phyloP scores from a whole-genome alignment of 331 rosid species.

The Prunus yedoensis region DNA sequence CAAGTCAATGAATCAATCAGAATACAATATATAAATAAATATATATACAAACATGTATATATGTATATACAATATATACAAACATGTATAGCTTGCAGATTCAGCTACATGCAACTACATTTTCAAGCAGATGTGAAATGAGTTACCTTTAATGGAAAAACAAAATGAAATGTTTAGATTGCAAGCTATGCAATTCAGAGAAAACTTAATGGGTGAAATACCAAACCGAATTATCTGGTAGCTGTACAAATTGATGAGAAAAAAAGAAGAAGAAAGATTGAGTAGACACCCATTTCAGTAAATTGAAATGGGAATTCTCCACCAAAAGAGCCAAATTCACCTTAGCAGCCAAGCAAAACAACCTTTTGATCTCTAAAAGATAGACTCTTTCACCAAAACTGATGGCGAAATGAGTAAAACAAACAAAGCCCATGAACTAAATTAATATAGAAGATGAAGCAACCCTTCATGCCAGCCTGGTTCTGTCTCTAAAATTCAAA shows the following conservation, averaged over 20 bases:
- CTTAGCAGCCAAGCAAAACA: slow-evolving; percentile 47
- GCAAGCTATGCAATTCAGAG: neutral
- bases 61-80: neutral
- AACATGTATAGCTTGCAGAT: neutral
- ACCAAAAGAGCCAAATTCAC: slow-evolving; percentile 19
- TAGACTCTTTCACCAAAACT: slow-evolving; percentile 38
- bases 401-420: slow-evolving; percentile 26
- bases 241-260: neutral
- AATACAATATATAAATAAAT: neutral
- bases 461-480: slow-evolving; percentile 12
- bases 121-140: neutral
- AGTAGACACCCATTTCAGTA: neutral
- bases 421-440: slow-evolving; percentile 9
- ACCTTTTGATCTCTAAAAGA: slow-evolving; percentile 22
- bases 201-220: neutral
- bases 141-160: neutral
- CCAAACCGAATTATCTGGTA: neutral
- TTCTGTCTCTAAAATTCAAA: neutral
- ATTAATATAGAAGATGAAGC: neutral
- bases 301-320: slow-evolving; percentile 7
- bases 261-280: neutral
- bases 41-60: neutral
- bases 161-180: neutral
- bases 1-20: slow-evolving; percentile 17
- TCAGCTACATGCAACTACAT: slow-evolving; percentile 5